Conservation (phyloP, 495 filamentous ascomycete species). For the Neurospora pannonica region DNA sequence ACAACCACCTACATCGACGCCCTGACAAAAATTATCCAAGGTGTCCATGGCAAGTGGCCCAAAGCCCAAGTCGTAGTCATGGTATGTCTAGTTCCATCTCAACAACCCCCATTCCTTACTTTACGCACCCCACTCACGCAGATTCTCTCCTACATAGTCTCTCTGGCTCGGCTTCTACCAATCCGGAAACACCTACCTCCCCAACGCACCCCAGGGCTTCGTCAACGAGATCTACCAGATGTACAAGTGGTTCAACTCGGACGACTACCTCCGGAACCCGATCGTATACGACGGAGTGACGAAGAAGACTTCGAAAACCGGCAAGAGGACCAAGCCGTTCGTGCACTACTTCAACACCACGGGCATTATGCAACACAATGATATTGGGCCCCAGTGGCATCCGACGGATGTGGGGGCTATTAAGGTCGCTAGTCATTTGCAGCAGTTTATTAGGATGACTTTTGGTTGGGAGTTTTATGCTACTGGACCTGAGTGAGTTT, state of each 20-base stretch:
- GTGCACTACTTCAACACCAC: slow-evolving; percentile 62
- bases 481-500: slow-evolving; percentile 46
- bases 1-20: slow-evolving; percentile 42
- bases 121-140: background rate
- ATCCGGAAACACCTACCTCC: slow-evolving; percentile 43
- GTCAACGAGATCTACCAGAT: slow-evolving; percentile 44
- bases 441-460: slow-evolving; percentile 41
- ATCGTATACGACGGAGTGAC: slow-evolving; percentile 34
- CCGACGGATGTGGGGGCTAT: slow-evolving; percentile 60
- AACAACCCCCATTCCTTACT: background rate
- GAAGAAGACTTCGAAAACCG: slow-evolving; percentile 27
- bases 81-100: slow-evolving; percentile 25
- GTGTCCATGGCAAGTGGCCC: slow-evolving; percentile 52
- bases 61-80: slow-evolving; percentile 54
- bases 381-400: slow-evolving; percentile 54
- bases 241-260: slow-evolving; percentile 47
- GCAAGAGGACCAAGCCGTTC: slow-evolving; percentile 35
- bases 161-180: slow-evolving; percentile 52
- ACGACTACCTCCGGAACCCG: slow-evolving; percentile 33
- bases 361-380: slow-evolving; percentile 61
- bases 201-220: slow-evolving; percentile 37
- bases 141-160: slow-evolving; percentile 28
- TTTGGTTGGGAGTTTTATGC: slow-evolving; percentile 55
- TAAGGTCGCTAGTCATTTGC: slow-evolving; percentile 57
- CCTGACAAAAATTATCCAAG: slow-evolving; percentile 50